phyloP scores from a whole-genome alignment of 352 stramenopile genomes.

The Phytophthora parvispora region DNA sequence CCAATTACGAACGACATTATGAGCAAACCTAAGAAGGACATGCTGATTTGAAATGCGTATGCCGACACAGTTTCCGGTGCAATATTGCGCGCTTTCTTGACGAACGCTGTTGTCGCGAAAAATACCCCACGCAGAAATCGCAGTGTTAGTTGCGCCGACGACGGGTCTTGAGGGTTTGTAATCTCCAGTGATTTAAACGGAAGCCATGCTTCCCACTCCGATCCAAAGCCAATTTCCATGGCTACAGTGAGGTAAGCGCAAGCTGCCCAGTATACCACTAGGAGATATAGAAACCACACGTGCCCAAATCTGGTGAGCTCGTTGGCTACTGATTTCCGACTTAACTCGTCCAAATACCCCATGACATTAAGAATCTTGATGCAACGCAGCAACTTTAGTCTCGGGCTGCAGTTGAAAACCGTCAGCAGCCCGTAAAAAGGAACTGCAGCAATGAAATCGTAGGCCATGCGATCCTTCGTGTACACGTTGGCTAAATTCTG shows the following conservation, averaged over 20 bases:
- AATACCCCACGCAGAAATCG: conserved; percentile 54
- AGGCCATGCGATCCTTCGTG: conserved; percentile 47
- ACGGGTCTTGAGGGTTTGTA: conserved; percentile 30
- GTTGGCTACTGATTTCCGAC: conserved; percentile 57
- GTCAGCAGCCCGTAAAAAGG: conserved; percentile 53
- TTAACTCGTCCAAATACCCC: conserved; percentile 64
- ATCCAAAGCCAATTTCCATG: conserved; percentile 48
- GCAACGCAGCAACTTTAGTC: conserved; percentile 49
- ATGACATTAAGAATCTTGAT: conserved; percentile 65
- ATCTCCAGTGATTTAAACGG: conserved; percentile 44
- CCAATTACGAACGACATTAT: conserved; percentile 63
- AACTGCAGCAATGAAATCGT: conserved; percentile 47
- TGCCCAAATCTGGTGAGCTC: conserved; percentile 63
- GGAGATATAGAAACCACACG: conserved; percentile 64
- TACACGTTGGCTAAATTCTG: conserved; percentile 44
- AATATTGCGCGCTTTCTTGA: conserved; percentile 57
- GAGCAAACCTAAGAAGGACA: conserved; percentile 51
- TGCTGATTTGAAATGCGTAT: conserved; percentile 46
- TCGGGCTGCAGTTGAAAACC: conserved; percentile 37
- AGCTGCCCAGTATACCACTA: conserved; percentile 71
- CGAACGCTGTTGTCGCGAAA: conserved; percentile 50
- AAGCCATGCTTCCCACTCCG: conserved; percentile 63
- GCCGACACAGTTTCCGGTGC: conserved; percentile 32
- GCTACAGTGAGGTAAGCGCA: conserved; percentile 61
- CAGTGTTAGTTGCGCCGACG: conserved; percentile 32